Base-by-base conservation (phyloP, 306 rosid species). In the Dicorynia guianensis region DNA sequence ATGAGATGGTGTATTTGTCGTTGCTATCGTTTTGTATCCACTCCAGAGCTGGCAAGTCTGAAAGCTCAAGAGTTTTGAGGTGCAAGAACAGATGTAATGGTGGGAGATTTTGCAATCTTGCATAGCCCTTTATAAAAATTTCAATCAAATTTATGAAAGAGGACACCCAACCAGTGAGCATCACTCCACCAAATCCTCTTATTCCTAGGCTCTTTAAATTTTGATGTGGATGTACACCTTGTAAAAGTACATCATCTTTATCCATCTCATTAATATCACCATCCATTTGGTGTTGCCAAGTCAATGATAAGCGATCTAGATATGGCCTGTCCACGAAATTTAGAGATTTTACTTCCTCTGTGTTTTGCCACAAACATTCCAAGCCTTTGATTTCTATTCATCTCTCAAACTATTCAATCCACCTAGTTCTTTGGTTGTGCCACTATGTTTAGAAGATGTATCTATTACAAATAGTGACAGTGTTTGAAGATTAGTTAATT, bases 91-190 rank as follows among this genome's bases (percentile, higher is more conserved):
- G 44, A 35, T 34, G 34, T 10, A 63, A 19, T 9, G 3, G 18
- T 13, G 72, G 33, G 30, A 74, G 55, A 65, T 20, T 33, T 63
- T 36, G 79, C 17, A 63, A 13, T 74, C 72, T 63, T 20, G 5
- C 0, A 15, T 43, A 61, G 5, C 0, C 2, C n/a, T 0, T 0
- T 38, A 63, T 4, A 5, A 0, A 0, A 10, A 11, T 1, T 3
- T 20, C 14, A 8, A 20, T 12, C 43, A 74, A 53, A 75, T 39
- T 75, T 39, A 12, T 39, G 12, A 20, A 35, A 7, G 39, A 38
- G 60, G n/a, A 38, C 7, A 14, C 7, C 18, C 6, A 52, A 59
- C 34, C 3, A 5, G 55, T 5, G 8, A 75, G 8, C 42, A 0
- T 5, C 35, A 52, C 35, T 7, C 72, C 72, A n/a, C 64, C 12